Percentiles rank a stretch among this genome's conserved stretches.
Conservation (phyloP, 2,329 filamentous ascomycete species). For the Aspergillus sp. region DNA sequence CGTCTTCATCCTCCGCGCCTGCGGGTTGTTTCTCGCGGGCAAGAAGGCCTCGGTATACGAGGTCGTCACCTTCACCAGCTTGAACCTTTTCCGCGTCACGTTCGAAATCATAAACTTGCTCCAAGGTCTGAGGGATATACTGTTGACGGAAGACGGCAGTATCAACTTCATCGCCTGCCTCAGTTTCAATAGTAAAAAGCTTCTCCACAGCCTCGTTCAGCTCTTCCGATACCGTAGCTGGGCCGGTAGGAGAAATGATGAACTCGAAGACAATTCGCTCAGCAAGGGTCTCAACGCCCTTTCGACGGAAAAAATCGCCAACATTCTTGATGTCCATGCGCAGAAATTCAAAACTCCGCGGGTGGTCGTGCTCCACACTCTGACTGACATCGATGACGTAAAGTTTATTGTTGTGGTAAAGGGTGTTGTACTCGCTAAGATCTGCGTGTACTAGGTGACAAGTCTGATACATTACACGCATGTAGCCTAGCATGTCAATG, state of each 20-base stretch:
- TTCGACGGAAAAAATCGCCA: conserved; percentile 83
- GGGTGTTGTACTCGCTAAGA: conserved; percentile 95
- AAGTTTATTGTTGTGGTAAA: conserved; percentile 79
- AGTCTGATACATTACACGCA: conserved; percentile 90
- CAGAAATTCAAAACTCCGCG: conserved; percentile 85
- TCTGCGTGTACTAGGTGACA: conserved; percentile 94
- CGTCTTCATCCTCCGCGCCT: conserved; percentile 36
- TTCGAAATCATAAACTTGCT: conserved; percentile 96
- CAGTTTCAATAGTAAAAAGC: conserved; percentile 61
- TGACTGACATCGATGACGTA: conserved; percentile 98
- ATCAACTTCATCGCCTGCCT: conserved; percentile 64
- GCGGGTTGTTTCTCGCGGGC: conserved; percentile 57
- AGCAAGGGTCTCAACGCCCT: conserved; percentile 76
- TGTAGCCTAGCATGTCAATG: conserved; percentile 77
- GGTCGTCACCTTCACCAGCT: conserved; percentile 69
- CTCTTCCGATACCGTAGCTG: conserved; percentile 47
- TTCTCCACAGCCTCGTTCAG: conserved; percentile 65
- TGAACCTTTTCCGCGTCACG: conserved; percentile 79
- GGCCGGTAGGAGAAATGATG: conserved; percentile 64
- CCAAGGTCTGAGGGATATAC: conserved; percentile 92
- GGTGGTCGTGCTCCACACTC: conserved; percentile 95
- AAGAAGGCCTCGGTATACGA: conserved; percentile 83
- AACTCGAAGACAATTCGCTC: conserved; percentile 85
- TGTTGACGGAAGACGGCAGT: conserved; percentile 93
- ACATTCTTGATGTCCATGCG: conserved; percentile 99